Base-by-base conservation (phyloP, 73 alveolate genomes). In the Blepharisma japonicum region DNA sequence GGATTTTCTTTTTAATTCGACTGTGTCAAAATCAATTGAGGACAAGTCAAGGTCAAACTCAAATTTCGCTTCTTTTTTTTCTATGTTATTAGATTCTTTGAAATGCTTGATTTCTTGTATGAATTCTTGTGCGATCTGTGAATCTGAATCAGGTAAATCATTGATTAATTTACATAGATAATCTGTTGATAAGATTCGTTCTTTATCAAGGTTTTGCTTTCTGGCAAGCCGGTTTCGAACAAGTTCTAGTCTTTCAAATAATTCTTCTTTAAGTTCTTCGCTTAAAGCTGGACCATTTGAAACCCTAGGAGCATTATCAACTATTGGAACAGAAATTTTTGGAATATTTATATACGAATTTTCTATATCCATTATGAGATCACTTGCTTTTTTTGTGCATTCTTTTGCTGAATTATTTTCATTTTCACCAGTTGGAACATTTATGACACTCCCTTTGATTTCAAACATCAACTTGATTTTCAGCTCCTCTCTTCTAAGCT, bases 221-320 rank as follows among this genome's bases (percentile, higher is more conserved):
- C 23, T 61, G 5, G 49, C 46, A 14, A 61, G 39, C 11, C 18
- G 14, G 18, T 61, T 61, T 61, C 74, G 14, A 25, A 61, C 47
- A 25, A 61, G 38, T 61, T 61, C 49, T 61, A 61, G 47, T 25
- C 74, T 14, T 14, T 11, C 14, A 20, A 20, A 20, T 2, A 61
- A 25, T 20, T 61, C 74, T 61, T 61, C 74, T 8, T 20, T 14
- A 8, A n/a, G 14, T 8, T 61, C 74, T 61, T 61, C 47, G 39
- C 47, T 20, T 14, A 20, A 39, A 18, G 21, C n/a, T 14, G 66
- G 21, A 18, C 21, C 27, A 51, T 14, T 11, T 14, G 66, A 11
- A 61, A 5, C 6, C 5, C 11, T 61, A 8, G n/a, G 47, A 2
- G 23, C 14, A 14, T 0, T 1, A 14, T 61, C 4, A 61, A 14